Evolutionary conservation across 2,329 filamentous ascomycete genomes (phyloP).

Genomic region (Colletotrichum brevisporum): DNA sequence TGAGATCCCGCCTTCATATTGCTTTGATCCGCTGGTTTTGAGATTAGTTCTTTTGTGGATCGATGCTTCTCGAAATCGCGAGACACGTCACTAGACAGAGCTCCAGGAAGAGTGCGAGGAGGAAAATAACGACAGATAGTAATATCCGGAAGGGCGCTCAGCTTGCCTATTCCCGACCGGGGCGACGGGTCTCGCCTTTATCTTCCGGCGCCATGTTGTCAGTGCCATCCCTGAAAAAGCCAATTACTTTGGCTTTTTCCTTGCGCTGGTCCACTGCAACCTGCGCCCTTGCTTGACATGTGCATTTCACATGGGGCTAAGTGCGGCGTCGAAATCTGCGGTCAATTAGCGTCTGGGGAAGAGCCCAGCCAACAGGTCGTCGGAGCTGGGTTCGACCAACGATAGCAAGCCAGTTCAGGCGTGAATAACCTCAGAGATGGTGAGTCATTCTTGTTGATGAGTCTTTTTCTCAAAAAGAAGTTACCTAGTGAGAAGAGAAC

Average conservation of each 20-base stretch:
- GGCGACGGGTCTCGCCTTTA: conserved; percentile 13
- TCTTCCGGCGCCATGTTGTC: conserved; percentile 24
- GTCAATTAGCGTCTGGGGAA: too few species aligned
- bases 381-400: too few species aligned
- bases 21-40: not conserved
- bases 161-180: not conserved
- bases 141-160: conserved; percentile 2
- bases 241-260: not conserved
- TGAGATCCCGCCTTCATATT: not conserved
- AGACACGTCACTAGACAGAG: conserved; percentile 25
- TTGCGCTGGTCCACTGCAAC: not conserved
- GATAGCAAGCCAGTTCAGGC: too few species aligned
- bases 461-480: too few species aligned
- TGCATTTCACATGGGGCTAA: too few species aligned
- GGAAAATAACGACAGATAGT: not conserved
- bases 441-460: too few species aligned
- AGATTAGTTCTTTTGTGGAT: not conserved
- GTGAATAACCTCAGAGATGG: too few species aligned
- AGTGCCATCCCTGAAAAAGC: conserved; percentile 28
- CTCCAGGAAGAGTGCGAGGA: too few species aligned
- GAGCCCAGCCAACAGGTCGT: too few species aligned
- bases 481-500: too few species aligned
- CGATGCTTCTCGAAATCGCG: not conserved
- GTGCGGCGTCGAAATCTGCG: too few species aligned
- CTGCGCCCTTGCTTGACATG: conserved; percentile 35